These are phyloP conservation scores for Amauroascus verrucosus DNA, from an alignment of 2,329 filamentous ascomycete species.

Conservation along the genomic window DNA sequence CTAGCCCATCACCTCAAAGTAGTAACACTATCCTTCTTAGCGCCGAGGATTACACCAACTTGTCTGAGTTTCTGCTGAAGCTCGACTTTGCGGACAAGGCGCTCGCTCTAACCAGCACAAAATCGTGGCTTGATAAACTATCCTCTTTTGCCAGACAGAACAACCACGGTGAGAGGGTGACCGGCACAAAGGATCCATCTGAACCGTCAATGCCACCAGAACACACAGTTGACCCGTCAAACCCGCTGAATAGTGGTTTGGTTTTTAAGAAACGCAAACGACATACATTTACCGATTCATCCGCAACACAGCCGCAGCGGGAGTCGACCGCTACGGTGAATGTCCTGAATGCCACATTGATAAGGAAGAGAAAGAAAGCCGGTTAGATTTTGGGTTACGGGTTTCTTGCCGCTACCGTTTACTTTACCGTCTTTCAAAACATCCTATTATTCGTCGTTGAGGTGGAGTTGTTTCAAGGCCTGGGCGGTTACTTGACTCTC, in stretches of 20 bases:
- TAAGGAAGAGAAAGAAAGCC: constrained; percentile 35
- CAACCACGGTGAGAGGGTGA: constrained; percentile 28
- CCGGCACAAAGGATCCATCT: constrained; percentile 20
- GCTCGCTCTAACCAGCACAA: constrained; percentile 32
- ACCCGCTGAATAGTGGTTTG: constrained; percentile 24
- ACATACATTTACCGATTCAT: neutral
- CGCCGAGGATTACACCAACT: constrained; percentile 32
- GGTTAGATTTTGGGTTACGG: neutral
- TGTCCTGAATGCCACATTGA: constrained; percentile 29
- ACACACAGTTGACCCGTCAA: constrained; percentile 15
- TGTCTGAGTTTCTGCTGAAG: constrained; percentile 32
- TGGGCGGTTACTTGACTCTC: neutral
- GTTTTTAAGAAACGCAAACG: constrained; percentile 31
- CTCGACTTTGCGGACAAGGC: constrained; percentile 36
- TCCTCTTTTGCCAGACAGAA: constrained; percentile 30
- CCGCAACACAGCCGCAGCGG: neutral
- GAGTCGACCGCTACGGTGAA: constrained; percentile 22
- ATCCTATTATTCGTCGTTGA: neutral
- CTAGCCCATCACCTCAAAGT: neutral
- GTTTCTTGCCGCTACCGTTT: neutral
- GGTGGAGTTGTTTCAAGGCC: neutral
- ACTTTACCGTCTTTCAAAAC: neutral
- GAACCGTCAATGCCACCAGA: neutral
- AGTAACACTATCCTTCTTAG: constrained; percentile 27
- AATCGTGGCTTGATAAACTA: constrained; percentile 34